Percentiles rank a stretch among this genome's conserved stretches.
These are phyloP conservation scores for Eucalyptus guilfoylei DNA, from an alignment of 345 rosid genomes.

Conservation along the genomic window DNA sequence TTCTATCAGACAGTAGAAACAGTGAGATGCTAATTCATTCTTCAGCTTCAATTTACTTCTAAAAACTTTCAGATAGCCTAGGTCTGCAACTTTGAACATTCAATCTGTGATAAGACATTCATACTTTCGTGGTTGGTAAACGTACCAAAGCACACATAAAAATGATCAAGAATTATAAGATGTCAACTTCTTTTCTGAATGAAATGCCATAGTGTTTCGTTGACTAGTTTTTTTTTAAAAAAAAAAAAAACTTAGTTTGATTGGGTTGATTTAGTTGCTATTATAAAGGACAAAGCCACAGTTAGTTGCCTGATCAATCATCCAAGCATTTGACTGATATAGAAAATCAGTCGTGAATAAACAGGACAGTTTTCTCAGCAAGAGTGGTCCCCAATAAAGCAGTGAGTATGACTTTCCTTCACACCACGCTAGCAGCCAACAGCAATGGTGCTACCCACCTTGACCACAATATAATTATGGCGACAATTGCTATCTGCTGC, in stretches of 20 bases:
- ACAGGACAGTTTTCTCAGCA: neutral
- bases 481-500: neutral
- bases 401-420: neutral
- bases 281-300: neutral
- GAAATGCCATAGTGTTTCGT: neutral
- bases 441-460: neutral
- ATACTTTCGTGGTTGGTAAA: neutral
- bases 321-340: neutral
- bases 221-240: neutral
- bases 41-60: neutral
- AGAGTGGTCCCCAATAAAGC: neutral
- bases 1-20: neutral
- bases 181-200: neutral
- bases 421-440: neutral
- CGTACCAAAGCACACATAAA: neutral
- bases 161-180: neutral
- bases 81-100: neutral
- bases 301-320: neutral
- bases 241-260: neutral
- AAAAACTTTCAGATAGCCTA: neutral
- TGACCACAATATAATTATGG: neutral
- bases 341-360: neutral
- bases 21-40: neutral
- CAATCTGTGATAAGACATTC: neutral
- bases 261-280: neutral